These are phyloP conservation scores for Aspergillus tamarii DNA, from an alignment of 2,329 filamentous ascomycete genomes.

Conservation along the genomic window DNA sequence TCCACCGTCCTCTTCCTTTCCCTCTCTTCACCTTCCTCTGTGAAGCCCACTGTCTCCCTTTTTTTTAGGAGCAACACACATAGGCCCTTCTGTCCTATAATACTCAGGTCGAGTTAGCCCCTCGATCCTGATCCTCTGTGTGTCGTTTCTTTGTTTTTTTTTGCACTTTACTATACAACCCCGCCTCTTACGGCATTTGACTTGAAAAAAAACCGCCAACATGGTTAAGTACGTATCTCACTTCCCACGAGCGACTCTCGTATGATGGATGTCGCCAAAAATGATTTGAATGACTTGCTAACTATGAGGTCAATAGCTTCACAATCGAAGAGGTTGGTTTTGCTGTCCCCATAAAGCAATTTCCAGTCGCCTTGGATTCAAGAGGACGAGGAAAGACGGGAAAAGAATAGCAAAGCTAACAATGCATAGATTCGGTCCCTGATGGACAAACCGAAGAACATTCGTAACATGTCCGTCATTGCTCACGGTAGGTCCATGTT, in stretches of 20 bases:
- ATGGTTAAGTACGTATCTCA: slow-evolving; percentile 94
- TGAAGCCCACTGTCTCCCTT: slow-evolving; percentile 33
- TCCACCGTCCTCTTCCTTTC: slow-evolving; percentile 31
- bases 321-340: slow-evolving; percentile 82
- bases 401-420: slow-evolving; percentile 13
- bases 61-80: slow-evolving; percentile 42
- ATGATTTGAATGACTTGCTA: slow-evolving; percentile 27
- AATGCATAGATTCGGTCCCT: slow-evolving; percentile 47
- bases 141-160: slow-evolving; percentile 35
- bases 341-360: slow-evolving; percentile 11
- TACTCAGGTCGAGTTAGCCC: slow-evolving; percentile 46
- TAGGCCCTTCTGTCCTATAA: slow-evolving; percentile 38
- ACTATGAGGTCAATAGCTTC: slow-evolving; percentile 68
- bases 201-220: slow-evolving; percentile 72
- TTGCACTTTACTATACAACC: slow-evolving; percentile 35
- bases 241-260: slow-evolving; percentile 6
- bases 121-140: slow-evolving; percentile 48
- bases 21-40: slow-evolving; percentile 32
- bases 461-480: slow-evolving; percentile 99
- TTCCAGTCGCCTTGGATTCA: neutral
- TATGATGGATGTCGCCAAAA: neutral
- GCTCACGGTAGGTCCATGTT: slow-evolving; percentile 71
- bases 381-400: no score
- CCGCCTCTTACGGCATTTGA: slow-evolving; percentile 46
- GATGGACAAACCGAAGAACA: slow-evolving; percentile 61